Evolutionary conservation across 495 filamentous ascomycete genomes (phyloP).

Genomic region (Trichocladium antarcticum): DNA sequence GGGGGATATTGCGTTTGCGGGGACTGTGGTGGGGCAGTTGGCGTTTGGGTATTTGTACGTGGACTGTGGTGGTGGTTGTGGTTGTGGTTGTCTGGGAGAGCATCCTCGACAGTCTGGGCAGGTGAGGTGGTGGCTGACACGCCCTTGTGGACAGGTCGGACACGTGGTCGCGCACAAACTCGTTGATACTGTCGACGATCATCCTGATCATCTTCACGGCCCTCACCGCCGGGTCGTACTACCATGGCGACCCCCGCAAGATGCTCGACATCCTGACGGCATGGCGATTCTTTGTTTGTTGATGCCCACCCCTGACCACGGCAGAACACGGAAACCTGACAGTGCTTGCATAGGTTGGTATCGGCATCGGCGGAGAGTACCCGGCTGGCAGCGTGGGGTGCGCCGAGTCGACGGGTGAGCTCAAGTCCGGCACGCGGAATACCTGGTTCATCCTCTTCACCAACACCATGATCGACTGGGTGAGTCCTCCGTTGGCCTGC

Average conservation of each 20-base stretch:
- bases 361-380: conserved; percentile 65
- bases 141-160: conserved; percentile 40
- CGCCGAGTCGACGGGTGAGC: conserved; percentile 72
- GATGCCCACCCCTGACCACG: conserved; percentile 36
- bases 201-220: conserved; percentile 78
- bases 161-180: conserved; percentile 72
- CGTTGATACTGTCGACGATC: conserved; percentile 66
- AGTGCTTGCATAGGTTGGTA: conserved; percentile 29
- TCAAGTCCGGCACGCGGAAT: conserved; percentile 69
- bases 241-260: conserved; percentile 50
- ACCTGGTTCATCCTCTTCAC: conserved; percentile 91
- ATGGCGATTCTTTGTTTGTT: conserved; percentile 70
- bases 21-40: conserved; percentile 76
- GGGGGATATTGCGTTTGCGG: conserved; percentile 72
- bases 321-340: conserved; percentile 1
- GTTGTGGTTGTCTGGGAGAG: too few species aligned
- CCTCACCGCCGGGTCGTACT: conserved; percentile 67
- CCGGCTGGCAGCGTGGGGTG: conserved; percentile 78
- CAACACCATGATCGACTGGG: conserved; percentile 73
- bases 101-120: too few species aligned
- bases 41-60: conserved; percentile 60
- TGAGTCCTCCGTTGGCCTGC: not conserved
- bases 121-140: not conserved
- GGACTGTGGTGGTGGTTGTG: too few species aligned
- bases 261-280: conserved; percentile 75